phyloP scores from a whole-genome alignment of 2,329 filamentous ascomycete species.

The Bipolaris gigantea region DNA sequence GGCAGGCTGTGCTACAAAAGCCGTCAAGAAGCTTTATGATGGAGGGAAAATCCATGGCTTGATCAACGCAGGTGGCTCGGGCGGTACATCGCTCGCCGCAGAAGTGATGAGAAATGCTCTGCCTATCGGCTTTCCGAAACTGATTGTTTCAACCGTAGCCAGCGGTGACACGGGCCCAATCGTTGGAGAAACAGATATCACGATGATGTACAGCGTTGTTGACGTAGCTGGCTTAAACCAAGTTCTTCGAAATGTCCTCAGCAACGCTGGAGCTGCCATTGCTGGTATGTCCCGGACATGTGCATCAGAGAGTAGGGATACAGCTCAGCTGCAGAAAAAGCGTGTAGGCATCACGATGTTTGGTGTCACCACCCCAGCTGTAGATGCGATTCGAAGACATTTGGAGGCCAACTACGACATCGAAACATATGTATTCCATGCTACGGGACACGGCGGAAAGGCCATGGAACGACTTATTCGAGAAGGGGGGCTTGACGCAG shows the following conservation, averaged over 20 bases:
- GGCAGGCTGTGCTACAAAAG: constrained; percentile 51
- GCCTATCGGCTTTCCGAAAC: constrained; percentile 68
- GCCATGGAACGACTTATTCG: constrained; percentile 68
- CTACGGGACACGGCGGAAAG: constrained; percentile 67
- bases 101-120: constrained; percentile 62
- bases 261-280: constrained; percentile 66
- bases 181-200: constrained; percentile 69
- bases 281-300: constrained; percentile 60
- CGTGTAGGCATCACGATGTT: constrained; percentile 72
- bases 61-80: constrained; percentile 63
- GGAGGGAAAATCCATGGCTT: constrained; percentile 56
- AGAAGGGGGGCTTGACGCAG: constrained; percentile 63
- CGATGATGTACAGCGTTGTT: constrained; percentile 71
- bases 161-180: constrained; percentile 66
- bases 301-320: constrained; percentile 8
- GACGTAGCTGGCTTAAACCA: constrained; percentile 69
- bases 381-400: constrained; percentile 56
- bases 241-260: constrained; percentile 59
- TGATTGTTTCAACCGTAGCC: constrained; percentile 71
- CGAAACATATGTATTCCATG: constrained; percentile 69
- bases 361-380: constrained; percentile 70
- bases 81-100: constrained; percentile 63
- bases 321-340: constrained; percentile 38
- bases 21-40: constrained; percentile 48
- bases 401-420: constrained; percentile 48